Evolutionary conservation across 306 rosid species (phyloP).

Genomic region (Castanospermum australe): DNA sequence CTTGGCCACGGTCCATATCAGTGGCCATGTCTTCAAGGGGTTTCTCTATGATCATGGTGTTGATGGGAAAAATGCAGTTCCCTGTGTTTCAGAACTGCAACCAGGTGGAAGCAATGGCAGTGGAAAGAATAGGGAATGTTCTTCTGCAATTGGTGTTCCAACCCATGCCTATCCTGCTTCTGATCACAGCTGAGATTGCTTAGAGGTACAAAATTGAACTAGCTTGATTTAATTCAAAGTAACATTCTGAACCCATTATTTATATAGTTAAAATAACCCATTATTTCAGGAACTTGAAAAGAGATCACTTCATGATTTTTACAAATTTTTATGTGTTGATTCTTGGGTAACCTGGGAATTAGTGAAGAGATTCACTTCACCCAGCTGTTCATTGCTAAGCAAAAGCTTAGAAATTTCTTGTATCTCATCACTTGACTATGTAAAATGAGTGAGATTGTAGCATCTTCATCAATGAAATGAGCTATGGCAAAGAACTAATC

Average conservation of each 20-base stretch:
- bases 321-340: background rate
- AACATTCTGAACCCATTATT: background rate
- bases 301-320: background rate
- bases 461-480: constrained; percentile 3
- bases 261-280: background rate
- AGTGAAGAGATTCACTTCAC: background rate
- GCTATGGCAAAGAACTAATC: background rate
- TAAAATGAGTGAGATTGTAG: background rate
- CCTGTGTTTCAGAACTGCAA: constrained; percentile 54
- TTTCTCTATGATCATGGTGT: constrained; percentile 83
- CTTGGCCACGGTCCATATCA: constrained; percentile 68
- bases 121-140: constrained; percentile 53
- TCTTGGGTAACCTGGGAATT: background rate
- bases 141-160: constrained; percentile 49
- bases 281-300: background rate
- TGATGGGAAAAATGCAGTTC: constrained; percentile 43
- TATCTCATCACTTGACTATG: background rate
- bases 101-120: constrained; percentile 52
- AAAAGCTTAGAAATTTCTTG: background rate
- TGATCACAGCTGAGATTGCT: constrained; percentile 46
- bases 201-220: constrained; percentile 22
- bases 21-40: constrained; percentile 83
- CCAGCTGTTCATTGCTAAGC: background rate
- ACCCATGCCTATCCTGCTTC: constrained; percentile 49
- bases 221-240: background rate